Conservation (phyloP, 73 alveolate genomes). For the Paramecium primaurelia region DNA sequence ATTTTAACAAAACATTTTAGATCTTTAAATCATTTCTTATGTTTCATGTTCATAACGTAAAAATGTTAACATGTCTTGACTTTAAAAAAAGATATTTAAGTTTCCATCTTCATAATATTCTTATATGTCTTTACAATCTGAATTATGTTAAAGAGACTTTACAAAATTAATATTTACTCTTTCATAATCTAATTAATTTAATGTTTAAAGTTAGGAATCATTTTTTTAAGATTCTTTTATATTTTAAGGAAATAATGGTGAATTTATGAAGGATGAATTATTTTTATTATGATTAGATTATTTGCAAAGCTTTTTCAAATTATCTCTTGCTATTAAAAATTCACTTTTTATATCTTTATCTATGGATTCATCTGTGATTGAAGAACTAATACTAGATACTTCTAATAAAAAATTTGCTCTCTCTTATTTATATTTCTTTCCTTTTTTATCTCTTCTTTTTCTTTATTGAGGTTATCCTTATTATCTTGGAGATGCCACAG, state of each 20-base stretch:
- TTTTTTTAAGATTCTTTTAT: not conserved
- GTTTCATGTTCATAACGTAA: not conserved
- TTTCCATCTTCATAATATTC: not conserved
- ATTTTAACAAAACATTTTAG: not conserved
- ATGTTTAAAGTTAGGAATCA: not conserved
- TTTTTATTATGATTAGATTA: not conserved
- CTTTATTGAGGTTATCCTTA: not conserved
- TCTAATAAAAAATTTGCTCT: not conserved
- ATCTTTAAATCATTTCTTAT: not conserved
- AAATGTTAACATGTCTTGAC: not conserved
- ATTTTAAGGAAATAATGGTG: not conserved
- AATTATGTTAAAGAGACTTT: not conserved
- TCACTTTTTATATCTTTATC: not conserved
- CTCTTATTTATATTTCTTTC: not conserved
- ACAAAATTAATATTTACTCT: not conserved
- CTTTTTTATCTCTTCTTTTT: not conserved
- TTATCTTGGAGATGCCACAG: not conserved
- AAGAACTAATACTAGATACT: not conserved
- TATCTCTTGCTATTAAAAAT: not conserved
- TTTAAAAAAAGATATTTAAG: not conserved
- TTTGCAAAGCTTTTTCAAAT: not conserved
- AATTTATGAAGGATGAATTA: not conserved
- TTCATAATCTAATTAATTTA: not conserved
- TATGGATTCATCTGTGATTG: not conserved
- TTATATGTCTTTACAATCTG: not conserved